phyloP scores from a whole-genome alignment of 768 basidiomycete genomes.

The Termitomyces sp. region DNA sequence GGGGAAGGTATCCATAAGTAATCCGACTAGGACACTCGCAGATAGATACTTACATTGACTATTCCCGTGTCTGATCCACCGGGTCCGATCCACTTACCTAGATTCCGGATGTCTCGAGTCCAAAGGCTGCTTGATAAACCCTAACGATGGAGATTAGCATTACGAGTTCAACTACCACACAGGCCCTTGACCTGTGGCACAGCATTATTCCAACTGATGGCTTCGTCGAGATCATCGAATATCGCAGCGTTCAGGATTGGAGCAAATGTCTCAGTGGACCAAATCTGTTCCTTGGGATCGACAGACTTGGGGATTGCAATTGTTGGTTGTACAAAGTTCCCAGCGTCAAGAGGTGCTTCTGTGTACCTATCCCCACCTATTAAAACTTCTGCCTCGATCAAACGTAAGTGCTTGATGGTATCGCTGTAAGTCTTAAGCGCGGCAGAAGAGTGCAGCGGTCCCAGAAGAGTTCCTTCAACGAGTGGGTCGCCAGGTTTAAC shows the following conservation, averaged over 20 bases:
- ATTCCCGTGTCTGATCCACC: slow-evolving; percentile 88
- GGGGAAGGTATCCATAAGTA: slow-evolving; percentile 5
- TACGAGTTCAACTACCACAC: slow-evolving; percentile 10
- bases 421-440: slow-evolving; percentile 63
- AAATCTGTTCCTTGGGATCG: slow-evolving; percentile 51
- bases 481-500: slow-evolving; percentile 86
- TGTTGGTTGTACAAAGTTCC: slow-evolving; percentile 89
- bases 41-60: slow-evolving; percentile 63
- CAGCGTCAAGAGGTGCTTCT: slow-evolving; percentile 46
- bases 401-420: slow-evolving; percentile 57
- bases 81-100: slow-evolving; percentile 92
- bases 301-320: slow-evolving; percentile 64
- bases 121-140: slow-evolving; percentile 91
- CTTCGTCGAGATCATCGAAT: slow-evolving; percentile 83
- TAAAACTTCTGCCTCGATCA: slow-evolving; percentile 70
- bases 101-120: slow-evolving; percentile 77
- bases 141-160: slow-evolving; percentile 24
- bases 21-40: slow-evolving; percentile 7
- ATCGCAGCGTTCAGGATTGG: slow-evolving; percentile 84
- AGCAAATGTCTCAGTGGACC: slow-evolving; percentile 82
- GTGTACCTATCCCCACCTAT: slow-evolving; percentile 61
- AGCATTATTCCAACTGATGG: slow-evolving; percentile 86
- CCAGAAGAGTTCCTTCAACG: slow-evolving; percentile 64
- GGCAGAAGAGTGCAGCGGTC: slow-evolving; percentile 74
- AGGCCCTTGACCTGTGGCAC: slow-evolving; percentile 61